Percentiles rank a stretch among this genome's conserved stretches.
phyloP scores from a whole-genome alignment of 2,329 filamentous ascomycete species.

The Orbilia blumenaviensis region DNA sequence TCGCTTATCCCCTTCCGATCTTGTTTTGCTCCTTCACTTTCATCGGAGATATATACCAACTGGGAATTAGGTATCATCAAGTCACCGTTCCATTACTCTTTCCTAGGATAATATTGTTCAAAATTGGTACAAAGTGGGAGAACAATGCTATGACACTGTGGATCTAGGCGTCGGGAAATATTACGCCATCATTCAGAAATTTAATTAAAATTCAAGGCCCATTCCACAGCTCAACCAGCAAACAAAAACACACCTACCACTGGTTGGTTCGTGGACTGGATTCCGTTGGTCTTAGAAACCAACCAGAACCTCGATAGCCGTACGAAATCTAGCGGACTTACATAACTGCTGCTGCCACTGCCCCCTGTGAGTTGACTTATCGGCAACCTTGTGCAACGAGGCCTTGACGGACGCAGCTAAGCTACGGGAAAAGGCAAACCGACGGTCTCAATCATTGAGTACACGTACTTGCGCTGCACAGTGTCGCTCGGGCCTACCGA shows the following conservation, averaged over 20 bases:
- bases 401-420: neutral
- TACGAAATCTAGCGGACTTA: neutral
- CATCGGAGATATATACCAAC: constrained; percentile 10
- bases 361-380: constrained; percentile 10
- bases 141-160: constrained; percentile 33
- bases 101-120: constrained; percentile 1
- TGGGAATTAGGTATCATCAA: constrained; percentile 4
- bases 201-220: constrained; percentile 1
- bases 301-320: constrained; percentile 17
- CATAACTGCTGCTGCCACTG: neutral
- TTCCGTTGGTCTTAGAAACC: constrained; percentile 14
- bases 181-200: constrained; percentile 23
- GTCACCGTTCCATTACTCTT: neutral
- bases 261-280: neutral
- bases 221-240: neutral
- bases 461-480: neutral
- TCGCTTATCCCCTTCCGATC: constrained; percentile 21
- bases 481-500: constrained; percentile 5
- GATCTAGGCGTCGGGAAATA: constrained; percentile 11
- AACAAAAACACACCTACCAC: neutral
- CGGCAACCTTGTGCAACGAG: constrained; percentile 26
- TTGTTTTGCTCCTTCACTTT: constrained; percentile 43
- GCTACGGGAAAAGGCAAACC: constrained; percentile 10
- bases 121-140: neutral
- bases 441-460: constrained; percentile 1